Evolutionary conservation across 2,329 filamentous ascomycete genomes (phyloP).

Genomic region (Claviceps africana): DNA sequence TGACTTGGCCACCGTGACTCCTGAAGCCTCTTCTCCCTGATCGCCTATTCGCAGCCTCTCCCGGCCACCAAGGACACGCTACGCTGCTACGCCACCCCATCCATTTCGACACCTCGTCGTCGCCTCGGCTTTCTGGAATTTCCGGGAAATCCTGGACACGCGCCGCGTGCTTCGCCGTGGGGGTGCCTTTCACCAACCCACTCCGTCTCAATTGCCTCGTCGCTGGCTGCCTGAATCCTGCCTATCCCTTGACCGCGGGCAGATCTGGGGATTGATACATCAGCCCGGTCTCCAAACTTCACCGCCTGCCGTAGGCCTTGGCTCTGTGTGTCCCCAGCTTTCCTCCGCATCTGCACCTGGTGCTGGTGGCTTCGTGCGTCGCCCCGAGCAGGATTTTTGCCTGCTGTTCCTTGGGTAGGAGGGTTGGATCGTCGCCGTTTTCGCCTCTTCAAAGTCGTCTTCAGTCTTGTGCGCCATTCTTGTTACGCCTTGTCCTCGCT

Average conservation of each 20-base stretch:
- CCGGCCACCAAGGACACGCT: constrained; percentile 6
- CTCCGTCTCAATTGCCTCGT: background rate
- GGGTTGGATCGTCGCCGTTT: background rate
- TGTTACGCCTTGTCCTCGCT: background rate
- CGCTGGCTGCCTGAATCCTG: background rate
- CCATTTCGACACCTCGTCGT: background rate
- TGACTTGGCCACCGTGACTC: constrained; percentile 5
- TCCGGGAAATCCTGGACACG: background rate
- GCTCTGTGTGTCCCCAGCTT: constrained; percentile 1
- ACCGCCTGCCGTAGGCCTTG: background rate
- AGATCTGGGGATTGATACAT: background rate
- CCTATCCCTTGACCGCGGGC: background rate
- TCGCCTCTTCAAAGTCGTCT: background rate
- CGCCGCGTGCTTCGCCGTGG: background rate
- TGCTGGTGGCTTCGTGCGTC: background rate
- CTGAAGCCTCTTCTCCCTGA: constrained; percentile 3
- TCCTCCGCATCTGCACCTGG: background rate
- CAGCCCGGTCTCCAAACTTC: background rate
- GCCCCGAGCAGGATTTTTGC: background rate
- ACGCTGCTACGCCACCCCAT: constrained; percentile 8
- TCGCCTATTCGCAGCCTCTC: constrained; percentile 7
- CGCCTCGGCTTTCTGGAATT: background rate
- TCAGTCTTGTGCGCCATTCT: background rate
- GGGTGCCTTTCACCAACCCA: background rate
- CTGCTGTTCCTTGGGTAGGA: background rate